These are phyloP conservation scores for Rhodotorula babjevae DNA, from an alignment of 768 basidiomycete genomes.

Conservation along the genomic window DNA sequence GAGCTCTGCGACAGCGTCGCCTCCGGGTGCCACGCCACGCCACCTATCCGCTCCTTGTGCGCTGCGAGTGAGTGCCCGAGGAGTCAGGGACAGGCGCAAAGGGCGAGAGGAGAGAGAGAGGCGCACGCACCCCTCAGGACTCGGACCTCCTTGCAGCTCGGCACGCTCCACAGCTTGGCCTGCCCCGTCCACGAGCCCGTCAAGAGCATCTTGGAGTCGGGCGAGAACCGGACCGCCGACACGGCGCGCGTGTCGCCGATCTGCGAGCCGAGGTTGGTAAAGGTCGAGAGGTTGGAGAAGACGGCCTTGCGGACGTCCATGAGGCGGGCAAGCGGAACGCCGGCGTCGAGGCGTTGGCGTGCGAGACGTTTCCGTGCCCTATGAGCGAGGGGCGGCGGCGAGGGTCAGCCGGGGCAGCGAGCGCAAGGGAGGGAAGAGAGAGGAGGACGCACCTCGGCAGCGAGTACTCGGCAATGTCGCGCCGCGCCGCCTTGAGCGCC, in stretches of 20 bases:
- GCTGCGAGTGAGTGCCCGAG: slow-evolving; percentile 51
- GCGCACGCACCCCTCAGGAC: slow-evolving; percentile 62
- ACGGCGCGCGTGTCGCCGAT: slow-evolving; percentile 95
- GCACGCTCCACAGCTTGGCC: slow-evolving; percentile 92
- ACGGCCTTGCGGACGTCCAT: slow-evolving; percentile 89
- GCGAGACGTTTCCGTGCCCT: slow-evolving; percentile 94
- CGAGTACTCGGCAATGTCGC: slow-evolving; percentile 86
- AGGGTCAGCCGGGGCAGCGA: slow-evolving; percentile 53
- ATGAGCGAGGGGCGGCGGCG: slow-evolving; percentile 48
- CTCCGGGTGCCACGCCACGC: slow-evolving; percentile 94
- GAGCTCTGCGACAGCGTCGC: slow-evolving; percentile 68
- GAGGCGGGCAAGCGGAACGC: slow-evolving; percentile 76
- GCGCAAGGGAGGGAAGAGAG: slow-evolving; percentile 53
- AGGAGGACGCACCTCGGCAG: slow-evolving; percentile 70
- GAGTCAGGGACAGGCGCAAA: neutral
- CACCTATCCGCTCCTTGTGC: slow-evolving; percentile 85
- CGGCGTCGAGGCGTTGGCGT: slow-evolving; percentile 85
- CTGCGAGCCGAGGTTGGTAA: slow-evolving; percentile 89
- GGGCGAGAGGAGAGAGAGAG: neutral
- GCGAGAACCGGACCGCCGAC: slow-evolving; percentile 88
- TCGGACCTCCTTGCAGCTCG: slow-evolving; percentile 72
- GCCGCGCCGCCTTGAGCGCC: slow-evolving; percentile 76
- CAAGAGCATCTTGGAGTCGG: slow-evolving; percentile 78
- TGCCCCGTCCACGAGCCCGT: slow-evolving; percentile 96
- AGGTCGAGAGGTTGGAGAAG: slow-evolving; percentile 86